Evolutionary conservation across 148 eudicot species (phyloP).

Genomic region (Polygonum maritimum): DNA sequence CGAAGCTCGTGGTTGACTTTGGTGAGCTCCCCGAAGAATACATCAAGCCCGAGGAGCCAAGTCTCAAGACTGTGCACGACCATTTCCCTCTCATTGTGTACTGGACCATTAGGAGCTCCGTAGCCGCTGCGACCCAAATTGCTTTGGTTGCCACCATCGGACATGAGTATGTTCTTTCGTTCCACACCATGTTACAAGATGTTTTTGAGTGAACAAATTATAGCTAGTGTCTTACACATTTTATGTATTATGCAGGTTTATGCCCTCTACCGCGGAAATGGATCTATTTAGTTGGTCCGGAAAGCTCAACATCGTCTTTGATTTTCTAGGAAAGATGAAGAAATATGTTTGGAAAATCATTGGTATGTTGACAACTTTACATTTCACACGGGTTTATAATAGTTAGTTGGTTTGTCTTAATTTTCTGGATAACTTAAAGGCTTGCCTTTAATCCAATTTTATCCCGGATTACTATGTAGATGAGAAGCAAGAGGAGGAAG

Average conservation of each 20-base stretch:
- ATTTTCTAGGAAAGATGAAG: background rate
- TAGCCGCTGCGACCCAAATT: conserved; percentile 29
- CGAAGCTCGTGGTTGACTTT: conserved; percentile 24
- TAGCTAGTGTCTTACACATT: background rate
- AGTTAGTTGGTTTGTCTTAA: too few relatives aligned
- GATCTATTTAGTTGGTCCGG: background rate
- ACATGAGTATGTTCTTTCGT: conserved; percentile 22
- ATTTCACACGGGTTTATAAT: too few relatives aligned
- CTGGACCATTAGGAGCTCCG: conserved; percentile 31
- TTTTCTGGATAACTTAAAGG: too few relatives aligned
- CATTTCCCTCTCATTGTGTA: conserved; percentile 32
- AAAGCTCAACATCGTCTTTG: background rate
- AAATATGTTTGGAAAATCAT: background rate
- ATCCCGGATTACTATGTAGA: too few relatives aligned
- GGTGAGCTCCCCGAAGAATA: conserved; percentile 24
- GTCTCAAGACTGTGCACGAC: conserved; percentile 18
- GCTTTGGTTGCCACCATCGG: conserved; percentile 23
- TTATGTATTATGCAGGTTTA: background rate
- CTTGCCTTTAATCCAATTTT: too few relatives aligned
- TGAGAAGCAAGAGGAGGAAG: too few relatives aligned
- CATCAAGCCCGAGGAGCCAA: conserved; percentile 19
- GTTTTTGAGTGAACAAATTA: too few relatives aligned
- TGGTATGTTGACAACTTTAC: background rate
- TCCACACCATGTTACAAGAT: too few relatives aligned
- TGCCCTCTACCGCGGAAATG: background rate